These are phyloP conservation scores for Westerdykella sp. DNA, from an alignment of 2,329 filamentous ascomycete species.

Conservation along the genomic window DNA sequence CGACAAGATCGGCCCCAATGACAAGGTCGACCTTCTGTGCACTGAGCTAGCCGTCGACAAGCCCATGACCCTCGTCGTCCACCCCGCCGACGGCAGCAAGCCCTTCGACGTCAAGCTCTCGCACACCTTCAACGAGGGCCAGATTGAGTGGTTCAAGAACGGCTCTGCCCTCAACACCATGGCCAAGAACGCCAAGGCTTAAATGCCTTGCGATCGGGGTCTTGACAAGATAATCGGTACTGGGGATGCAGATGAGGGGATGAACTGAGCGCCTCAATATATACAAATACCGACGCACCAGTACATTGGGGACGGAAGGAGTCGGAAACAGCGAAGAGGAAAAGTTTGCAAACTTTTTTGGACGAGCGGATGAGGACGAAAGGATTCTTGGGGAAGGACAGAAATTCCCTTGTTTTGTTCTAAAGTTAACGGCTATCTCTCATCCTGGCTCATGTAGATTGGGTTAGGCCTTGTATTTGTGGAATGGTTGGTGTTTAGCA, in stretches of 20 bases:
- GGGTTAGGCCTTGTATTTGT: constrained; percentile 33
- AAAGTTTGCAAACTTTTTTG: constrained; percentile 9
- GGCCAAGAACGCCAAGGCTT: constrained; percentile 59
- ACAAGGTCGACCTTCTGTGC: constrained; percentile 84
- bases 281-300: too few relatives aligned
- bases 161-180: constrained; percentile 97
- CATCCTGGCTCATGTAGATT: constrained; percentile 23
- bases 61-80: constrained; percentile 84
- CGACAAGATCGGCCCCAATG: constrained; percentile 89
- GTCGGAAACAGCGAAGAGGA: constrained; percentile 14
- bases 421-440: neutral
- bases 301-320: constrained; percentile 3
- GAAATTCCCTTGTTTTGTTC: constrained; percentile 22
- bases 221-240: constrained; percentile 11
- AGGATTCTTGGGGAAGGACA: constrained; percentile 11
- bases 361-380: constrained; percentile 5
- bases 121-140: constrained; percentile 97
- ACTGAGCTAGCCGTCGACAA: constrained; percentile 88
- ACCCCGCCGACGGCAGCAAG: constrained; percentile 74
- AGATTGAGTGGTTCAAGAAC: constrained; percentile 99
- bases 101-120: constrained; percentile 75
- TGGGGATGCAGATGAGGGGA: constrained; percentile 30
- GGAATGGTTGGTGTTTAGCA: constrained; percentile 27
- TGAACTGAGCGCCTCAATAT: constrained; percentile 1
- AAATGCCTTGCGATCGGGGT: constrained; percentile 9